Evolutionary conservation across 371 early-diverging fungal species (phyloP).

Genomic region (Nosema muscidifuracis): DNA sequence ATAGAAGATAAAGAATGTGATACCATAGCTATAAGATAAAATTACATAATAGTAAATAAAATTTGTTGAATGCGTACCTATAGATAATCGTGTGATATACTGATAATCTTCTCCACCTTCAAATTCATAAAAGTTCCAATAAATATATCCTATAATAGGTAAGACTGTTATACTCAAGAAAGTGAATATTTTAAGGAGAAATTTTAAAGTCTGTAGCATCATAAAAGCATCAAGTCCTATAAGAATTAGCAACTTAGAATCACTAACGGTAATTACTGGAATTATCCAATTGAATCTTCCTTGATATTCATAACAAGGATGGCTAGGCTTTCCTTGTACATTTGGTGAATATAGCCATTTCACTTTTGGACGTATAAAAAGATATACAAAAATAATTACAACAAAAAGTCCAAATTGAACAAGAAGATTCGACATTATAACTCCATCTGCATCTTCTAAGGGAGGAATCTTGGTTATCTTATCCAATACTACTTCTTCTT

Average conservation of each 20-base stretch:
- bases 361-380: conserved; percentile 53
- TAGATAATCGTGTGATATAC: conserved; percentile 38
- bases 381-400: conserved; percentile 42
- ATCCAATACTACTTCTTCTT: not conserved
- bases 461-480: conserved; percentile 6
- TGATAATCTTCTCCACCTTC: conserved; percentile 5
- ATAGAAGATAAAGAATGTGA: conserved; percentile 55
- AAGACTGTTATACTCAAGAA: conserved; percentile 46
- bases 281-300: conserved; percentile 60
- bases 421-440: conserved; percentile 50
- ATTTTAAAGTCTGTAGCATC: conserved; percentile 62
- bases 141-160: conserved; percentile 52
- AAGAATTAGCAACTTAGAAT: conserved; percentile 54
- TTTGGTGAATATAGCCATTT: conserved; percentile 63
- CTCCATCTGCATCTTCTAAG: conserved; percentile 39
- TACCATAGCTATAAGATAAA: conserved; percentile 41
- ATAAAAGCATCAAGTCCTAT: conserved; percentile 64
- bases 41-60: not conserved
- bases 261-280: conserved; percentile 54
- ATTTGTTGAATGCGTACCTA: conserved; percentile 8
- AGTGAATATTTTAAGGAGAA: conserved; percentile 57
- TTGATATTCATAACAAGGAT: conserved; percentile 57
- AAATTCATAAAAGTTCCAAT: conserved; percentile 23
- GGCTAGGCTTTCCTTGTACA: conserved; percentile 45
- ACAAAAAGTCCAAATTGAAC: conserved; percentile 40